Base-by-base conservation (phyloP, 495 filamentous ascomycete species). In the Talaromyces liani region DNA sequence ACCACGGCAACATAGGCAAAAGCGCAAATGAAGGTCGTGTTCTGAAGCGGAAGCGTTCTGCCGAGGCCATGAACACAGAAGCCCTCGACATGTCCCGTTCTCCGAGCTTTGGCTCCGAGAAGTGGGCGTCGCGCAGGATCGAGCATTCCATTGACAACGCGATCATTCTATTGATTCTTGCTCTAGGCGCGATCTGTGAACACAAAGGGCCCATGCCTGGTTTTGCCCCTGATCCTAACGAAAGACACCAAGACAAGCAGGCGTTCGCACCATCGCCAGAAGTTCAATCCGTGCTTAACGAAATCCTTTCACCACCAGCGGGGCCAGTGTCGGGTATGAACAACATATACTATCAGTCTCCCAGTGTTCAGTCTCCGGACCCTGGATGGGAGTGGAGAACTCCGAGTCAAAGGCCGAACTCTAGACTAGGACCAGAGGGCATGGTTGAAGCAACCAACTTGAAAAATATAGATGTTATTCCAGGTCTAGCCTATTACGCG, bases 401-500 rank as follows among this genome's bases (percentile, higher is more conserved):
- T 6, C 41, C 60, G 1, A 53, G 2, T 60, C 66, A 31, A 36
- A 34, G 25, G 25, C 60, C 20, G 36, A 45, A 10, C n/a, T 47
- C 10, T 60, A 69, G 49, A 56, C 61, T 10, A 63, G 47, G 24
- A 67, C 60, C 1, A 16, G 58, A 60, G 22, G 24, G 22, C 12
- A 34, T 8, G 0, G 7, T 16, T 20, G 18, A 74, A 10, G 60
- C 66, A 4, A 61, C 55, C 2, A 18, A 47, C 36, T 63, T 71
- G 54, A 80, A 85, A 60, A 97, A 98, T 70, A 72, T 93, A n/a
- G 91, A 97, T 69, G 81, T 88, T 6, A 89, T 98, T 64, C 93
- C 94, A 1, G 94, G 94, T 0, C 75, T 97, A 63, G 88, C 91
- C 18, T 95, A 96, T 69, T 97, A 92, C 74, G 88, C 87, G 14